Evolutionary conservation across 1,284 basidiomycete species (phyloP), one percentile per base, ranked within the genome.

Genomic region (Pterulicium gracile): DNA sequence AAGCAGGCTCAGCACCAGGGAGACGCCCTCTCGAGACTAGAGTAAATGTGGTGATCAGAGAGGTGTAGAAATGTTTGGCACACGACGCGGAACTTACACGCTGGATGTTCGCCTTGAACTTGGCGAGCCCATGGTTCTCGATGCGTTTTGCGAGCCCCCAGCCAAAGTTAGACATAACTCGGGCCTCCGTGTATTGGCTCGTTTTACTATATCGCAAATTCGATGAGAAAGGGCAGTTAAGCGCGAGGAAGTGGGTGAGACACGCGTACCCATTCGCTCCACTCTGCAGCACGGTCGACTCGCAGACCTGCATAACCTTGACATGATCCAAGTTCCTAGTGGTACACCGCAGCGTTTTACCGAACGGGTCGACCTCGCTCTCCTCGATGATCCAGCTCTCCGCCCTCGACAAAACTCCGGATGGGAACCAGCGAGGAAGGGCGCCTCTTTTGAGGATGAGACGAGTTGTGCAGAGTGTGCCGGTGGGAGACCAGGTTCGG

Each of bases 391-490:
- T 80, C 91, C 89, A 95, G 10, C 72, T 85, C 67, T 83, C 90
- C 44, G 78, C 79, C 56, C 77, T 77, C 14, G 72, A 74, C 43
- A 88, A 69, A 56, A 87, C 86, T 39, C 88, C 87, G 56, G 79
- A 73, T 2, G 87, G 88, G 14, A 86, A 88, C 94, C 94, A 98
- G 58, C 82, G 77, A 2, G 94, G 94, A 46, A 96, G 69, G 12
- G 88, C 79, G 5, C 93, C 93, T 34, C 82, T 77, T 68, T 98
- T 98, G 56, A 96, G 75, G 55, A 98, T 90, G 51, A 98, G 81
- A 19, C 94, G 81, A 1, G 86, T 88, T 0, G 93, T 97, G 47
- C 82, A 65, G n/a, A 98, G 75, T 10, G 85, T 79, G 20, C 90
- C 88, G 1, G 70, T 65, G 15, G 81, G 69, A 7, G 86, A 82